A percentile compares a stretch with the other conserved stretches of the same genome.
Evolutionary conservation across 345 rosid genomes (phyloP).

Genomic region (Gossypium sturtianum): DNA sequence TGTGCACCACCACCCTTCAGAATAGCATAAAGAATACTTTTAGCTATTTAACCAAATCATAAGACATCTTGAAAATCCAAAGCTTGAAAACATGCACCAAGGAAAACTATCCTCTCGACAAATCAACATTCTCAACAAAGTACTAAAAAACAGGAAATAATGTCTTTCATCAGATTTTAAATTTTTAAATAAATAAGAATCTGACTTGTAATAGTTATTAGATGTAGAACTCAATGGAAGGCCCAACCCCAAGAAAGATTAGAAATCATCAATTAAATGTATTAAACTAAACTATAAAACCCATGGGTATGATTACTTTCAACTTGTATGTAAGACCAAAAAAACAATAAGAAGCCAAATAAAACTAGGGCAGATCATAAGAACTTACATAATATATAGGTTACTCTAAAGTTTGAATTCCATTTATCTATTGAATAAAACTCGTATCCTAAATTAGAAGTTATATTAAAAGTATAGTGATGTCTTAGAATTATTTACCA

Average conservation of each 20-base stretch:
- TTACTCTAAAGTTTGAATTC: neutral
- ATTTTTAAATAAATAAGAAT: neutral
- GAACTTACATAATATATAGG: neutral
- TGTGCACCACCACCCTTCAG: slow-evolving; percentile 37
- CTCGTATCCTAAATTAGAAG: neutral
- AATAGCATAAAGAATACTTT: slow-evolving; percentile 13
- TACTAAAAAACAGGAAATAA: neutral
- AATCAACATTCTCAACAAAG: neutral
- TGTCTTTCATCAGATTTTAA: neutral
- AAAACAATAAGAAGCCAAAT: neutral
- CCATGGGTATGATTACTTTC: neutral
- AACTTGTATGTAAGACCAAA: neutral
- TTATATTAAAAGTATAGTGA: neutral
- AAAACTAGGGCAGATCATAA: neutral
- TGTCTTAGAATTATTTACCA: neutral
- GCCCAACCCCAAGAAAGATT: neutral
- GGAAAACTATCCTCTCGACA: neutral
- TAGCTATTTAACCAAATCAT: slow-evolving; percentile 3
- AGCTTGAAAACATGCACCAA: neutral
- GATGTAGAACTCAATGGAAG: neutral
- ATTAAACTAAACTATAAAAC: neutral
- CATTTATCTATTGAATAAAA: neutral
- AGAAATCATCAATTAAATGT: neutral
- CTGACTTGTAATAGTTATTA: neutral
- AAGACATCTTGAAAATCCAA: slow-evolving; percentile 8